Evolutionary conservation across 225 moss, liverwort and hornwort species (phyloP).

Genomic region (Polytrichum commune): DNA sequence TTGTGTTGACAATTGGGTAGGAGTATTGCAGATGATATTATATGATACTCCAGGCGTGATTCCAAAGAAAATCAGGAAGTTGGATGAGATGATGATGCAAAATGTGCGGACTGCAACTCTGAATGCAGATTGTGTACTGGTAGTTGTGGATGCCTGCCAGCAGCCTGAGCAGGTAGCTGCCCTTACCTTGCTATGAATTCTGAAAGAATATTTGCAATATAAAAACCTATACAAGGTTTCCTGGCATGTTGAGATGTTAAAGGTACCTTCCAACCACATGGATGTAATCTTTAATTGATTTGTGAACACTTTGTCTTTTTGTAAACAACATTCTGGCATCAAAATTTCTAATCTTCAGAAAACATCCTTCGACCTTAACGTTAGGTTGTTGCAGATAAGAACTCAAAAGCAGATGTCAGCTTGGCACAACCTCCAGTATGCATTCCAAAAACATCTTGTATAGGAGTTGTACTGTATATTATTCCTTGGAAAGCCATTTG

Average conservation of each 20-base stretch:
- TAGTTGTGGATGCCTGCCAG: conserved; percentile 83
- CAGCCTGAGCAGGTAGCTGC: conserved; percentile 58
- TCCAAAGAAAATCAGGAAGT: conserved; percentile 57
- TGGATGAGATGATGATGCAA: conserved; percentile 98
- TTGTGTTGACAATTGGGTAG: conserved; percentile 7
- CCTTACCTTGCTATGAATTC: not conserved
- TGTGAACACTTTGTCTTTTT: too few relatives aligned
- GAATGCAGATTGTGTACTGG: conserved; percentile 79
- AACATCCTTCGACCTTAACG: not conserved
- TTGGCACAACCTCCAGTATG: too few relatives aligned
- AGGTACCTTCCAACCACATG: too few relatives aligned
- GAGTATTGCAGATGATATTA: conserved; percentile 64
- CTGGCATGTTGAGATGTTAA: too few relatives aligned
- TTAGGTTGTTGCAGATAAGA: not conserved
- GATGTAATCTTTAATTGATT: too few relatives aligned
- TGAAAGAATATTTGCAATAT: not conserved
- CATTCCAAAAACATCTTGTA: too few relatives aligned
- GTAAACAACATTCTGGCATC: too few relatives aligned
- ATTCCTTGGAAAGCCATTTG: too few relatives aligned
- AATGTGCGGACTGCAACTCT: conserved; percentile 79
- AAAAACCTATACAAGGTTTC: not conserved
- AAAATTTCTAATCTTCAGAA: too few relatives aligned
- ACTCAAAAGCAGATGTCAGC: too few relatives aligned
- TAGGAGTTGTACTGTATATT: too few relatives aligned
- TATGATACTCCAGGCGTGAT: conserved; percentile 89